Base-by-base conservation (phyloP, 768 basidiomycete species). In the Pisolithus orientalis region DNA sequence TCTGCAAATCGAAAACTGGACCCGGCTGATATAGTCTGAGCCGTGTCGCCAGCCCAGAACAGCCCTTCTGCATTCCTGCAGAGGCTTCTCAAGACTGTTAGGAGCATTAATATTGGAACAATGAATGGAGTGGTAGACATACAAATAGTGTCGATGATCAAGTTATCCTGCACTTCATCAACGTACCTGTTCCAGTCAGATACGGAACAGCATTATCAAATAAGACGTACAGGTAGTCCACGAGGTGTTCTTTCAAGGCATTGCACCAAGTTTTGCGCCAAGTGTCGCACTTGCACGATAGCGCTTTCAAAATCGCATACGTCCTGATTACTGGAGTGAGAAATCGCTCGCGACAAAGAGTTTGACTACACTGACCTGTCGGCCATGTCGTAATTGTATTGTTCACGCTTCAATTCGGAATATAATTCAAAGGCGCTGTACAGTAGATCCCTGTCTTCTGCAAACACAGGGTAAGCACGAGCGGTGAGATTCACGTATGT, bases 1-100 rank as follows among this genome's bases (percentile, higher is more conserved):
- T 85, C 82, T 49, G 81, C 70, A 62, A 87, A 87, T 6, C 79
- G 69, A 59, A 87, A 87, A 0, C 83, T 74, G 57, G 81, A 83
- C 1, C 85, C 85, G 1, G 77, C 74, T 4, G 82, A 79, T 37
- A 87, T 87, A 0, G 85, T 83, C 58, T 87, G 85, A 0, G 85
- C 85, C 0, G 85, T 86, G 60, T 87, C 85, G 0, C 85, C 85
- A 1, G 83, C 84, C 82, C 83, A 85, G 56, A 86, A 82, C 16
- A 85, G 62, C 0, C 84, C 84, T 48, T 82, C 67, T 0, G 77
- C 72, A 59, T 85, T 84, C 5, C 66, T 65, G 55, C 82, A 85
- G 17, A 86, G 58, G 1, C 67, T 68, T 21, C 82, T 69, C n/a
- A 86, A 62, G 2, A 86, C 84, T 85, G 40, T 25, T 44, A 16